Evolutionary conservation across 2,329 filamentous ascomycete genomes (phyloP).

Genomic region (Elsinoe australis): DNA sequence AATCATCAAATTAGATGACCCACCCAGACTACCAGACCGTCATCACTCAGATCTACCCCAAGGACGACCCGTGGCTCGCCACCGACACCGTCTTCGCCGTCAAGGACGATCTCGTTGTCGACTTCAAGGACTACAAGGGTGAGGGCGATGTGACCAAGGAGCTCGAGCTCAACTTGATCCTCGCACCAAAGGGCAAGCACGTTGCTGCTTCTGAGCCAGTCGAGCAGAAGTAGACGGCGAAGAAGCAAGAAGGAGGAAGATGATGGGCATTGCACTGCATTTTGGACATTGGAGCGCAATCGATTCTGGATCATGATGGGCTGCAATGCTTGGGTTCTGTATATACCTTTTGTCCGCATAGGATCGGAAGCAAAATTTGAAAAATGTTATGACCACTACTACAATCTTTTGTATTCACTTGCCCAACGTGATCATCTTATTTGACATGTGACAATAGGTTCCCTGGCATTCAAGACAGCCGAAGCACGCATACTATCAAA

Average conservation of each 20-base stretch:
- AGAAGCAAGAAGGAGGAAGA: neutral
- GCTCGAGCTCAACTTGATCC: conserved; percentile 18
- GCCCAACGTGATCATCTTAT: too few relatives aligned
- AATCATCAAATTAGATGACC: too few relatives aligned
- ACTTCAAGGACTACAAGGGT: conserved; percentile 46
- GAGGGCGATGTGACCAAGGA: conserved; percentile 28
- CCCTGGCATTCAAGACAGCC: too few relatives aligned
- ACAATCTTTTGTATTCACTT: neutral
- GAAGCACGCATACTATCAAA: too few relatives aligned
- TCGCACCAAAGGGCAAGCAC: conserved; percentile 17
- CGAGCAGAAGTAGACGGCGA: neutral
- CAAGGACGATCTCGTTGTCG: conserved; percentile 53
- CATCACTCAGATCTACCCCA: conserved; percentile 53
- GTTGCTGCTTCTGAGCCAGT: conserved; percentile 9
- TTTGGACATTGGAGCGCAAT: conserved; percentile 13
- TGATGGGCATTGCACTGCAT: neutral
- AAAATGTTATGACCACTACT: conserved; percentile 10
- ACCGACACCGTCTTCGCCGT: conserved; percentile 56
- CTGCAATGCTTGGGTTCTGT: conserved; percentile 3
- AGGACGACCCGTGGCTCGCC: conserved; percentile 49
- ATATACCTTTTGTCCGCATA: conserved; percentile 13
- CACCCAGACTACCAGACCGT: conserved; percentile 50
- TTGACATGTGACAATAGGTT: too few relatives aligned
- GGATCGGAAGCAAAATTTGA: neutral
- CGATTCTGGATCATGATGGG: neutral